Conservation (phyloP, 495 filamentous ascomycete genomes). For the Corynascus novoguineensis region DNA sequence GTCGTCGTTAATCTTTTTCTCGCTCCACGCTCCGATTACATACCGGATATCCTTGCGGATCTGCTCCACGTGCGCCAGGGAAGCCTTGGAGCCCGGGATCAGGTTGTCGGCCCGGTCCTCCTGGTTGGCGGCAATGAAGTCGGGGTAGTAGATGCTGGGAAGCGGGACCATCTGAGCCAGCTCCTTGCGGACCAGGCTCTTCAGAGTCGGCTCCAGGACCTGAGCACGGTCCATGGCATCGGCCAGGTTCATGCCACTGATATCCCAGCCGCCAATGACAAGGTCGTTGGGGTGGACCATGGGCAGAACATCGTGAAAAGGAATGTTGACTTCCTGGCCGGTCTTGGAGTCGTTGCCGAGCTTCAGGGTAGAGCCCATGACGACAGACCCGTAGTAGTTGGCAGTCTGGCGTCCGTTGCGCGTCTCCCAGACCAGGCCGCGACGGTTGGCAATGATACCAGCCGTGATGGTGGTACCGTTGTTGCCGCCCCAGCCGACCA, state of each 20-base stretch:
- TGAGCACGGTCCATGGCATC: slow-evolving; percentile 92
- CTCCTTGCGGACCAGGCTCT: slow-evolving; percentile 82
- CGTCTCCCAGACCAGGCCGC: slow-evolving; percentile 82
- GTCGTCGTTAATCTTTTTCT: not conserved
- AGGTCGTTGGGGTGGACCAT: slow-evolving; percentile 98
- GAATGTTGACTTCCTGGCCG: slow-evolving; percentile 88
- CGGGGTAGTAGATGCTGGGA: slow-evolving; percentile 95
- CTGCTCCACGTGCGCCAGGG: slow-evolving; percentile 80
- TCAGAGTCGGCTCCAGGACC: slow-evolving; percentile 89
- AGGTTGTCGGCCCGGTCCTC: slow-evolving; percentile 94
- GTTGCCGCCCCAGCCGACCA: slow-evolving; percentile 98
- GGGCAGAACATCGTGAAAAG: slow-evolving; percentile 87
- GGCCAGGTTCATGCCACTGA: slow-evolving; percentile 81
- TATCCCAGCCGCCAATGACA: slow-evolving; percentile 95
- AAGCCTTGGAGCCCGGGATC: slow-evolving; percentile 76
- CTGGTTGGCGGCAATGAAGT: slow-evolving; percentile 99
- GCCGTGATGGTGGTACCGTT: slow-evolving; percentile 97
- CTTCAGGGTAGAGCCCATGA: slow-evolving; percentile 97
- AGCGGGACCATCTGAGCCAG: slow-evolving; percentile 86
- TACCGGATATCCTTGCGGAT: slow-evolving; percentile 94
- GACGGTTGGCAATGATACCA: slow-evolving; percentile 93
- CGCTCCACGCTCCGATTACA: not conserved
- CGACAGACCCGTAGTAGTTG: slow-evolving; percentile 97
- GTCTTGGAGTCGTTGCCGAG: slow-evolving; percentile 82
- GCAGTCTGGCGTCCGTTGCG: slow-evolving; percentile 76